Evolutionary conservation across 2,329 filamentous ascomycete species (phyloP).

Genomic region (Aspergillus candidus): DNA sequence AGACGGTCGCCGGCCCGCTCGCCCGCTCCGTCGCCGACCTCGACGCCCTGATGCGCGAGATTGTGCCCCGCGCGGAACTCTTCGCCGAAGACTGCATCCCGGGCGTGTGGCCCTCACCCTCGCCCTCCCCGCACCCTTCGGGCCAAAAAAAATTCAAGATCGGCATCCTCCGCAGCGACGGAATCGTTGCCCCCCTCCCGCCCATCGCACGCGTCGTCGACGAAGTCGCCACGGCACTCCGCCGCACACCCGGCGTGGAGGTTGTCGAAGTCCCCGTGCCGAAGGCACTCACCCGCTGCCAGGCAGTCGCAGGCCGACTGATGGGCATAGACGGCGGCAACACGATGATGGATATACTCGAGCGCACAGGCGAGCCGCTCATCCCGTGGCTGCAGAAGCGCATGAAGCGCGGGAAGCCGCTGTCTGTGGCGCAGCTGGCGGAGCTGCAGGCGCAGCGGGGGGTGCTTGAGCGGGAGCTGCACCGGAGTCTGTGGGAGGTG

Average conservation of each 20-base stretch:
- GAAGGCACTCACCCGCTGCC: slow-evolving; percentile 48
- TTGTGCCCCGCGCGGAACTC: slow-evolving; percentile 47
- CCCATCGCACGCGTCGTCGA: slow-evolving; percentile 35
- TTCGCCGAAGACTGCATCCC: slow-evolving; percentile 47
- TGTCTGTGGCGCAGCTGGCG: slow-evolving; percentile 44
- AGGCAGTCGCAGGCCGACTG: slow-evolving; percentile 52
- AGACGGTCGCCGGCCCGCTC: slow-evolving; percentile 42
- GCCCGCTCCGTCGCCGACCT: slow-evolving; percentile 37
- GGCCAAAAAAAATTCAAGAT: slow-evolving; percentile 30
- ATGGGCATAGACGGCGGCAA: slow-evolving; percentile 55
- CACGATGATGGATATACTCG: slow-evolving; percentile 52
- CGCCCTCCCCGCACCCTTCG: slow-evolving; percentile 15
- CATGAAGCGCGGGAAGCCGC: slow-evolving; percentile 44
- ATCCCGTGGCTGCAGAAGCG: slow-evolving; percentile 55
- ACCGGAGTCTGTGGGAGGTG: slow-evolving; percentile 49
- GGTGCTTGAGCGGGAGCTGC: slow-evolving; percentile 50
- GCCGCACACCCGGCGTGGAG: slow-evolving; percentile 41
- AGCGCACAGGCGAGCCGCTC: slow-evolving; percentile 50
- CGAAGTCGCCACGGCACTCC: slow-evolving; percentile 34
- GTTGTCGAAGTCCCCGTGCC: slow-evolving; percentile 54
- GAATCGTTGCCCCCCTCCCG: slow-evolving; percentile 33
- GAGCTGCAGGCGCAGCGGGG: slow-evolving; percentile 49
- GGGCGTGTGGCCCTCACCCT: slow-evolving; percentile 32
- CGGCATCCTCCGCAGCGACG: slow-evolving; percentile 38
- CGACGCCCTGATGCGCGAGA: slow-evolving; percentile 45